Evolutionary conservation across 2,329 filamentous ascomycete species (phyloP), one percentile per base, ranked within the genome.

Genomic region (Penicillium brasilianum): DNA sequence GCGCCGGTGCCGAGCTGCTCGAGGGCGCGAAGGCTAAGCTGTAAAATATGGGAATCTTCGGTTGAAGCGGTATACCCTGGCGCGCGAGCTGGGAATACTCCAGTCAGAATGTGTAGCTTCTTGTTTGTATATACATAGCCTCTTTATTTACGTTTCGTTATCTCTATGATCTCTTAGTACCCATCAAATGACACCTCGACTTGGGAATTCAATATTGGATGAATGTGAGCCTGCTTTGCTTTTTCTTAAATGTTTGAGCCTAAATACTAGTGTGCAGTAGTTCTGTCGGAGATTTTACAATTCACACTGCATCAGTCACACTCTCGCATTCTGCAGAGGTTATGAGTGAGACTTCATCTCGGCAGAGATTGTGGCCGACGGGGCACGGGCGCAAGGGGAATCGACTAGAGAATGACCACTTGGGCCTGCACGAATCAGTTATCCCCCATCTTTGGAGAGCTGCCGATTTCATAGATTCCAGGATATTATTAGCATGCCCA

Each of bases 1-100:
- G 90, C 20, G 93, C 88, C 6, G 93, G 90, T 32, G 92, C 87
- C 2, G 92, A 96, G 83, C 82, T 96, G 68, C 72, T 89, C 57
- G 79, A 79, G 61, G 77, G 75, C 48, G 76, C 75, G 11, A 83
- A 82, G 76, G 74, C 79, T 55, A 86, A 84, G 71, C 71, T 86
- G 76, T 86, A 78, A 76, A 72, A 66, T 64, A 65, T 58, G 55
- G 55, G 6, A 56, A 61, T 62, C 46, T 63, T 51, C 53, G 54
- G 22, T 63, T 64, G 63, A 66, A 57, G 62, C 66, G 64, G 66
- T 68, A 61, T 66, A 52, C 54, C 50, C 54, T 59, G 60, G 62
- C 58, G 59, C 55, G 60, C 34, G 60, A 66, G 61, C 60, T 43
- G 65, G 56, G 51, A 57, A 59, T 50, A 49, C 30, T 61, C 59